Base-by-base conservation (phyloP, 192 early-diverging fungal genomes). In the Martensiomyces pterosporus region DNA sequence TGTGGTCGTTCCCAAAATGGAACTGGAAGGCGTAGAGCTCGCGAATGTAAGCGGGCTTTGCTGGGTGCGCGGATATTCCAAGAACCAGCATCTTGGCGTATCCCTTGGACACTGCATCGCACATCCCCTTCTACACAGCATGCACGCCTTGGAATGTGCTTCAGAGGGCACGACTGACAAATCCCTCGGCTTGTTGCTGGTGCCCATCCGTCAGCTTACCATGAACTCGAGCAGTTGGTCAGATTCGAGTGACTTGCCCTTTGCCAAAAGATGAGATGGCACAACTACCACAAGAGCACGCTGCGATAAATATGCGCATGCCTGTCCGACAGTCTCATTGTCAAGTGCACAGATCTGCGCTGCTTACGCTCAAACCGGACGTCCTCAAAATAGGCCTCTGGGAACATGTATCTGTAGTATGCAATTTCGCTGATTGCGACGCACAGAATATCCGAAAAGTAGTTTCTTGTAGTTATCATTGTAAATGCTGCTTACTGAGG, bases 11-110 rank as follows among this genome's bases (percentile, higher is more conserved):
- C 23, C 46, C 27, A 32, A 32, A 32, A 32, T 47, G 43, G 36
- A 61, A 49, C 26, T 61, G 57, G 39, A 73, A 73, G 9, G 69
- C 63, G 51, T 74, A 74, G 15, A 74, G 42, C 37, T 74, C 70
- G 27, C 70, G 64, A 4, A 74, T 53, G 46, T 46, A 67, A 9
- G 52, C 44, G 18, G 55, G 33, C 15, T 62, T 52, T 14, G 23
- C 23, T 0, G 55, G 47, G 12, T 49, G 35, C 3, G 67, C 34
- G 0, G 64, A 66, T 24, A 74, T 24, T 9, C 70, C 70, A 13
- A 74, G 27, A 3, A 56, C 63, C 36, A 74, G 40, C 6, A 59
- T 49, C 22, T 61, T 55, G 9, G 65, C 10, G 14, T 19, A 34
- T 12, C 43, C 40, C 12, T 47, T 53, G 13, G 43, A 40, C 9